These are phyloP conservation scores for Mycena citricolor DNA, from an alignment of 1,284 basidiomycete species.

Conservation along the genomic window DNA sequence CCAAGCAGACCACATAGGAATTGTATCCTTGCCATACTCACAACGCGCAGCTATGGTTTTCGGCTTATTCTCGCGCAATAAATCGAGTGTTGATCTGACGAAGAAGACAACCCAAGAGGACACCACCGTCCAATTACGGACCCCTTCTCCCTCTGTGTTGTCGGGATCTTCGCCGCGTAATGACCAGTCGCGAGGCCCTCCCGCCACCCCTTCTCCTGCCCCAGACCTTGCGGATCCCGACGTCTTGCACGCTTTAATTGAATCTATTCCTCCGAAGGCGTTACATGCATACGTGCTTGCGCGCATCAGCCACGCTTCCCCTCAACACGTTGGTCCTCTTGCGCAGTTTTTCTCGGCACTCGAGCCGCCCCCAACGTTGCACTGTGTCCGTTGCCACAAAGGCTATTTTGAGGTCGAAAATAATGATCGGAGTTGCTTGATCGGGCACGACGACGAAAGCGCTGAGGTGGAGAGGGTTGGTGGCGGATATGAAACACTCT, in stretches of 20 bases:
- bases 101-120: slow-evolving; percentile 14
- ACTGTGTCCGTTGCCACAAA: slow-evolving; percentile 73
- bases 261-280: slow-evolving; percentile 62
- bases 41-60: slow-evolving; percentile 60
- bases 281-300: slow-evolving; percentile 62
- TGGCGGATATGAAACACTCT: slow-evolving; percentile 51
- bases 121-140: slow-evolving; percentile 41
- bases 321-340: slow-evolving; percentile 41
- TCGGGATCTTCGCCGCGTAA: slow-evolving; percentile 24
- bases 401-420: slow-evolving; percentile 60
- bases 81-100: slow-evolving; percentile 26
- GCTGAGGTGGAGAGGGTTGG: slow-evolving; percentile 44
- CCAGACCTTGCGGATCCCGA: slow-evolving; percentile 35
- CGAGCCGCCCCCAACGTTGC: slow-evolving; percentile 60
- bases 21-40: too few species aligned
- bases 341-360: slow-evolving; percentile 57
- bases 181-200: slow-evolving; percentile 29
- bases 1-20: too few species aligned
- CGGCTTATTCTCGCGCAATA: slow-evolving; percentile 48
- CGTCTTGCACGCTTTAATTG: slow-evolving; percentile 50
- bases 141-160: slow-evolving; percentile 49
- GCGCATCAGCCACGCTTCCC: slow-evolving; percentile 39
- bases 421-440: slow-evolving; percentile 50
- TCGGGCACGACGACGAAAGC: slow-evolving; percentile 51
- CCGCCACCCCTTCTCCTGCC: slow-evolving; percentile 23